Conservation (phyloP, 441 rosid genomes). For the Kokia cookei region DNA sequence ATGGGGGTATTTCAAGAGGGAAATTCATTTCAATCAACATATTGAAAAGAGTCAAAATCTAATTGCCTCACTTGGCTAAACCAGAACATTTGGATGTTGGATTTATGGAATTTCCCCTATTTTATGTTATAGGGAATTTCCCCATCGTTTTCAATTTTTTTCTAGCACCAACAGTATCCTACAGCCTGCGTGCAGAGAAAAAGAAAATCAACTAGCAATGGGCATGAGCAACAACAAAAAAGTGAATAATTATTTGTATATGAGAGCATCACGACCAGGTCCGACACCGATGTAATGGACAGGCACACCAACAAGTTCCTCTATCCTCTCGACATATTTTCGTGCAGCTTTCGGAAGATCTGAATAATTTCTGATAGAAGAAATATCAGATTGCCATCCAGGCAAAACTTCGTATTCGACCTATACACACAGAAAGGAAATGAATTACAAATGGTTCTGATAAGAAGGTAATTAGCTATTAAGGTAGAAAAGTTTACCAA, state of each 20-base stretch:
- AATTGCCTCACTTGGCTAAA: no score
- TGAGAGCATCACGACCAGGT: slow-evolving; percentile 91
- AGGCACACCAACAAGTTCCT: slow-evolving; percentile 56
- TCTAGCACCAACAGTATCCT: background rate
- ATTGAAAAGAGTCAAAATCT: no score
- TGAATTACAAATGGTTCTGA: background rate
- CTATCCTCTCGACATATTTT: slow-evolving; percentile 80
- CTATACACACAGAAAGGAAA: slow-evolving; percentile 28
- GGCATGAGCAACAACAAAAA: background rate
- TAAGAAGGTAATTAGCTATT: background rate
- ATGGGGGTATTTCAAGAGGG: no score
- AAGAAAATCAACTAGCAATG: background rate
- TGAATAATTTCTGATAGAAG: slow-evolving; percentile 59
- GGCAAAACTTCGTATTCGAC: slow-evolving; percentile 88
- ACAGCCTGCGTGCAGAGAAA: background rate
- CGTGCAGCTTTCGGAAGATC: slow-evolving; percentile 86
- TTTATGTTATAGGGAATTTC: background rate
- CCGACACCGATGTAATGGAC: slow-evolving; percentile 87
- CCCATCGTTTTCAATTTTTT: background rate
- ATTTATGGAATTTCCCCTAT: no score
- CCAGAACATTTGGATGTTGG: no score
- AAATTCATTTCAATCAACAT: no score
- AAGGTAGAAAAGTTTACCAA: slow-evolving; percentile 14
- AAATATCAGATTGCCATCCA: slow-evolving; percentile 88
- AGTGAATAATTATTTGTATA: slow-evolving; percentile 39